Conservation (phyloP, 345 rosid genomes). For the Durio zibethinus region DNA sequence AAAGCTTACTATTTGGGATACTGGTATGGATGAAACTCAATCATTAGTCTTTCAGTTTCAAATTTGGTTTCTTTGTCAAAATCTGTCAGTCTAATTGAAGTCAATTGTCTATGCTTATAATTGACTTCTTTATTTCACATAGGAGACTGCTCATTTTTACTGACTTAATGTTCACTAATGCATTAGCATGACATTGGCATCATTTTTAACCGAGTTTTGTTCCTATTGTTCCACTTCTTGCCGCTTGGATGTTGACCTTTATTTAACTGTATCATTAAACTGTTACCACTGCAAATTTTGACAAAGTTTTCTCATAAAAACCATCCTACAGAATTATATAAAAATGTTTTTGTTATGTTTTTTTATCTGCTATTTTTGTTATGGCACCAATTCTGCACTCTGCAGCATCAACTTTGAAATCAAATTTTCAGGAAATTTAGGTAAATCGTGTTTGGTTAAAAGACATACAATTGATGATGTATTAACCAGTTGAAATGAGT, state of each 20-base stretch:
- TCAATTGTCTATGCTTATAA: neutral
- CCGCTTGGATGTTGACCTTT: neutral
- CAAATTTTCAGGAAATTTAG: neutral
- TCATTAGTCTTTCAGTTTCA: neutral
- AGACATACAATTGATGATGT: neutral
- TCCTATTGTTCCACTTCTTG: neutral
- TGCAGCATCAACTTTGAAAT: neutral
- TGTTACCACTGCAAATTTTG: neutral
- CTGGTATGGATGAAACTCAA: conserved; percentile 43
- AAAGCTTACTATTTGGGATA: conserved; percentile 97
- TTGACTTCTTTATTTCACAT: neutral
- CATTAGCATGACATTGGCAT: neutral
- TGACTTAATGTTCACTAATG: too few species aligned
- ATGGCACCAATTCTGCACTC: neutral
- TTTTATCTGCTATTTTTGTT: neutral
- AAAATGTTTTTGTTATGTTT: neutral
- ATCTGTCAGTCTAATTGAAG: neutral
- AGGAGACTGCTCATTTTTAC: neutral
- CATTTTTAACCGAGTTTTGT: neutral
- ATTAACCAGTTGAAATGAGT: neutral
- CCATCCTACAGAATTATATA: neutral
- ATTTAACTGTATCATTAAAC: neutral
- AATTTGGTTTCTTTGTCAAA: neutral
- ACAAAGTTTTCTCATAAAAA: neutral
- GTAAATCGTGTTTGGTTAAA: neutral